Base-by-base conservation (phyloP, 1,284 basidiomycete species). In the Cyathus pygmaeus region DNA sequence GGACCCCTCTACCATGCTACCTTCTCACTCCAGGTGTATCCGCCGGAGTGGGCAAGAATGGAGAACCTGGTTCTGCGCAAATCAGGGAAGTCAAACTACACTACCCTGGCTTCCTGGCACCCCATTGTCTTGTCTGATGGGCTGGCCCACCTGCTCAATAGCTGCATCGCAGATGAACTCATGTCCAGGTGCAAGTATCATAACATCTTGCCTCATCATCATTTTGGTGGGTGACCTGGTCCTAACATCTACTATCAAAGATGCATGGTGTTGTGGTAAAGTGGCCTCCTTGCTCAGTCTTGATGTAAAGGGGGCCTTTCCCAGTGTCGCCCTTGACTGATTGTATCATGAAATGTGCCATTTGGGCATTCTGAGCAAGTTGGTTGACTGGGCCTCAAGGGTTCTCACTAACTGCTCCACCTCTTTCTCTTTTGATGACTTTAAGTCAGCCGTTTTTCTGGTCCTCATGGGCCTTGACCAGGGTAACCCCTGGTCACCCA, bases 221-320 rank as follows among this genome's bases (percentile, higher is more conserved):
- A 54, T 23, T 54, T 36, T 24, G 53, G 53, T 15, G 29, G 53
- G 11, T 15, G 26, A 7, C 30, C 33, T 10, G 53, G 53, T 36
- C 17, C 30, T 54, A 7, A 31, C 33, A 7, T n/a, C 11, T 23
- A 9, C 21, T 6, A 24, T 54, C 11, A 54, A 54, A 39, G 27
- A 6, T 17, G 62, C 66, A 1, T 75, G 72, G 73, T n/a, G 64
- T 7, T 59, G 30, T 42, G 54, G 59, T 3, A 44, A 65, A 39
- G 72, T 72, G 10, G 72, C 61, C 1, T 63, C 66, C 7, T 59
- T 55, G 1, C 66, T 74, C 11, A 68, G 71, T 44, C 62, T 71
- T 15, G 70, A 73, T 53, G 59, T 74, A 2, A 63, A 70, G 54
- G 64, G 62, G 1, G 73, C 75, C 3, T 77, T 77, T 61, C 73